Conservation (phyloP, 495 filamentous ascomycete genomes). For the Annulohypoxylon maeteangense region DNA sequence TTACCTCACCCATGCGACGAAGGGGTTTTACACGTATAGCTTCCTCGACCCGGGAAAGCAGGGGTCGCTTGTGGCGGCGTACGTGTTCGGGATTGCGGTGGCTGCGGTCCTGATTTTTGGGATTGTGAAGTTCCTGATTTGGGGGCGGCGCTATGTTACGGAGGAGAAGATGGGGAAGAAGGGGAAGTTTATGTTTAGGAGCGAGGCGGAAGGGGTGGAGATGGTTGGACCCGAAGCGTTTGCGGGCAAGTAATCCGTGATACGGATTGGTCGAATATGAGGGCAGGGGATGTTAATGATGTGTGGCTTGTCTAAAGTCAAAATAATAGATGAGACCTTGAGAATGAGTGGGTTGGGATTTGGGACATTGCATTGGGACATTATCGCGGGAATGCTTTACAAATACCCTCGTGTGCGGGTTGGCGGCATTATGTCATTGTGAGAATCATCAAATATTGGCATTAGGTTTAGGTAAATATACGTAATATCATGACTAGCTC, state of each 20-base stretch:
- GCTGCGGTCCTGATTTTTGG: constrained; percentile 73
- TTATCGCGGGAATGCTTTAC: background rate
- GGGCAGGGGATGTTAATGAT: background rate
- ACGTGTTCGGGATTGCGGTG: constrained; percentile 71
- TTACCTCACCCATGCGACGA: constrained; percentile 73
- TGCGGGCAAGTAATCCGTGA: background rate
- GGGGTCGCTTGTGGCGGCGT: constrained; percentile 60
- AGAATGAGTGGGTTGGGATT: background rate
- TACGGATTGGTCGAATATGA: background rate
- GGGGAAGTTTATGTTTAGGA: constrained; percentile 54
- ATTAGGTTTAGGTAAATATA: background rate
- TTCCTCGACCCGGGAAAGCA: constrained; percentile 72
- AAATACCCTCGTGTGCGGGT: constrained; percentile 13
- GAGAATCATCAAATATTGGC: background rate
- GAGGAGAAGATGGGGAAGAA: constrained; percentile 60
- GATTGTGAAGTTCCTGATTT: constrained; percentile 58
- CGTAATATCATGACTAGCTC: background rate
- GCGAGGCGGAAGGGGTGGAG: constrained; percentile 1
- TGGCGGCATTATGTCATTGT: background rate
- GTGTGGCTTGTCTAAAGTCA: background rate
- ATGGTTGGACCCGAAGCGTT: background rate
- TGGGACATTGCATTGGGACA: background rate
- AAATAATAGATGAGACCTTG: background rate
- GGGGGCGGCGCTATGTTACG: constrained; percentile 60
- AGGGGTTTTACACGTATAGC: constrained; percentile 78